Evolutionary conservation across 371 early-diverging fungal genomes (phyloP).

Genomic region (Rhizopus delemar): DNA sequence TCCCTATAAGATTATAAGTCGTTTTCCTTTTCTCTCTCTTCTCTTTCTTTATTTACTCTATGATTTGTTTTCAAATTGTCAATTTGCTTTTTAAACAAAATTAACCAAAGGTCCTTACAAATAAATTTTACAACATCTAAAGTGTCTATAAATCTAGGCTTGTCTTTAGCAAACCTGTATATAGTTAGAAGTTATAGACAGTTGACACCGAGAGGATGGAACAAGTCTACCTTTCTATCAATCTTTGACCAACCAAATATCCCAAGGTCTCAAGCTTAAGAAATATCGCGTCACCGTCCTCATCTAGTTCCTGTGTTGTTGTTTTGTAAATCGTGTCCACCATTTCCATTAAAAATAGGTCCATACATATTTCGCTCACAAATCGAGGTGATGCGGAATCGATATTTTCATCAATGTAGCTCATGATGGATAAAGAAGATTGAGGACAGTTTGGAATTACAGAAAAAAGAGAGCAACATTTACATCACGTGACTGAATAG

Average conservation of each 20-base stretch:
- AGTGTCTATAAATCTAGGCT: constrained; percentile 84
- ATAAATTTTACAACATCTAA: constrained; percentile 95
- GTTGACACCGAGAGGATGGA: too few species aligned
- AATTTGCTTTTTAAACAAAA: constrained; percentile 92
- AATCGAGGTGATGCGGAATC: constrained; percentile 19
- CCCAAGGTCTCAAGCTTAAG: constrained; percentile 88
- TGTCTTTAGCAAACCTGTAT: constrained; percentile 74
- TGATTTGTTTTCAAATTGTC: constrained; percentile 98
- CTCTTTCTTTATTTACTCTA: constrained; percentile 58
- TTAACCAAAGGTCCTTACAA: constrained; percentile 96
- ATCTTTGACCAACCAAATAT: constrained; percentile 83
- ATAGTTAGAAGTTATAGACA: background rate
- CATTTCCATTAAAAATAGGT: constrained; percentile 79
- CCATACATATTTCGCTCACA: constrained; percentile 69
- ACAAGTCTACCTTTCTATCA: constrained; percentile 76
- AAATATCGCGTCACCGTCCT: constrained; percentile 77
- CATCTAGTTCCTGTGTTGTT: constrained; percentile 61
- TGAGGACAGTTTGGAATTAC: background rate
- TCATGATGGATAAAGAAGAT: background rate
- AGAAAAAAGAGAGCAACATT: background rate
- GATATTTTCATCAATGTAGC: background rate
- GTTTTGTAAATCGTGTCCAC: constrained; percentile 70
- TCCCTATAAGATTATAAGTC: constrained; percentile 63
- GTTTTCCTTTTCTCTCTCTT: background rate
- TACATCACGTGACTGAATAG: too few species aligned